These are phyloP conservation scores for Cutaneotrichosporon daszewskae DNA, from an alignment of 1,284 basidiomycete genomes.

Conservation along the genomic window DNA sequence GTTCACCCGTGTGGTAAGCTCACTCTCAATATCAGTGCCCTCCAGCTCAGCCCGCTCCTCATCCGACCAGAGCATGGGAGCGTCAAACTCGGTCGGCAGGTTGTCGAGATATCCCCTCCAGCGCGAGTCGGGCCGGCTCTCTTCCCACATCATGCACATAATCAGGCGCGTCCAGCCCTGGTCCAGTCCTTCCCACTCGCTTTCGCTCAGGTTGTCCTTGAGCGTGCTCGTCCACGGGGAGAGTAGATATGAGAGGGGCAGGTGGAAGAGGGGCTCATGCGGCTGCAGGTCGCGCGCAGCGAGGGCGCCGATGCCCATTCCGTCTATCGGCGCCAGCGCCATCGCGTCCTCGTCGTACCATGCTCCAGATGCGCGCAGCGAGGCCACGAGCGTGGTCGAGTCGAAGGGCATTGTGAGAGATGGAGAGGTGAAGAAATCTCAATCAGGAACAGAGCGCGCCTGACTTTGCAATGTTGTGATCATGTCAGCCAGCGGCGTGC, in stretches of 20 bases:
- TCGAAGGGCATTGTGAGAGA: too few relatives aligned
- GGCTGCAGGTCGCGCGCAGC: constrained; percentile 47
- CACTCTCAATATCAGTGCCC: constrained; percentile 81
- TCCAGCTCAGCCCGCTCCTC: constrained; percentile 63
- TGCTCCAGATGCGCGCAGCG: constrained; percentile 31
- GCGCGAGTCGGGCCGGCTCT: constrained; percentile 55
- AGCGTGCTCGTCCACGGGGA: constrained; percentile 64
- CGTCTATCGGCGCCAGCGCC: constrained; percentile 23
- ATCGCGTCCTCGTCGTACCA: constrained; percentile 30
- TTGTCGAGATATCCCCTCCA: constrained; percentile 56
- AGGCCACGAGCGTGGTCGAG: constrained; percentile 21
- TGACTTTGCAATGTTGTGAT: too few relatives aligned
- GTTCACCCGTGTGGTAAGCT: constrained; percentile 25
- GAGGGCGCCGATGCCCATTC: constrained; percentile 45
- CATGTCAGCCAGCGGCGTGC: too few relatives aligned
- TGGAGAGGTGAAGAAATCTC: too few relatives aligned
- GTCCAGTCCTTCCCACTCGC: constrained; percentile 61
- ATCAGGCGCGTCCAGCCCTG: constrained; percentile 83
- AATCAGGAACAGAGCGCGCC: too few relatives aligned
- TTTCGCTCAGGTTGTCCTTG: constrained; percentile 51
- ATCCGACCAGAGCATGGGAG: constrained; percentile 89
- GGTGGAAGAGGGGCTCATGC: constrained; percentile 61
- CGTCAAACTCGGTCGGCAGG: constrained; percentile 71
- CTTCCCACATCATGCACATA: constrained; percentile 93
- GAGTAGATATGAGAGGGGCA: constrained; percentile 72